phyloP scores from a whole-genome alignment of 106 monocot species.

The Acanthochlamys bracteata region DNA sequence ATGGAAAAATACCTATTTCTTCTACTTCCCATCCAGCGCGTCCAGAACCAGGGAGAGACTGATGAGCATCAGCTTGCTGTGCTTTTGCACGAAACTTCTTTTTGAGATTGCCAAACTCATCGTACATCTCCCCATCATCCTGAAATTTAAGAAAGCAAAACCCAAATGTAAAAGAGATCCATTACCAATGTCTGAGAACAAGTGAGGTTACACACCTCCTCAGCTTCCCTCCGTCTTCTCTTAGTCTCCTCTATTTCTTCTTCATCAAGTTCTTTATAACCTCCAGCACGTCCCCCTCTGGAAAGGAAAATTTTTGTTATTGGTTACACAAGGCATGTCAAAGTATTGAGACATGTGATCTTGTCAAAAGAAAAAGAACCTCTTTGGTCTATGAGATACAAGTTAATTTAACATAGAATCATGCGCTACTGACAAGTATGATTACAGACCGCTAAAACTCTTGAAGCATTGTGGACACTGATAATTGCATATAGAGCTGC shows the following conservation, averaged over 20 bases:
- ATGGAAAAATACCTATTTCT: conserved; percentile 56
- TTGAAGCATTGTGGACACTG: too few relatives aligned
- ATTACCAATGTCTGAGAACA: neutral
- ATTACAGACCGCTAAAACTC: too few relatives aligned
- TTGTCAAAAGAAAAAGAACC: too few relatives aligned
- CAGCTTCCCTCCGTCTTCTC: conserved; percentile 81
- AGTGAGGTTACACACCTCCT: conserved; percentile 37
- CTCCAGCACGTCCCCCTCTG: conserved; percentile 92
- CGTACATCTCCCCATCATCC: conserved; percentile 99
- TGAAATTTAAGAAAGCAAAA: conserved; percentile 9
- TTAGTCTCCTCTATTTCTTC: conserved; percentile 93
- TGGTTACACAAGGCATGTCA: too few relatives aligned
- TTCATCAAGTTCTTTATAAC: conserved; percentile 98
- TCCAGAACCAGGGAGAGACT: conserved; percentile 57
- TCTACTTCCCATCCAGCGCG: conserved; percentile 98
- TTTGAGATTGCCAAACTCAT: conserved; percentile 98
- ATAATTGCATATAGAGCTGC: too few relatives aligned
- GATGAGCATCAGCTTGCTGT: conserved; percentile 51
- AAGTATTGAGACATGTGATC: too few relatives aligned
- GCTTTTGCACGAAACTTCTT: conserved; percentile 97
- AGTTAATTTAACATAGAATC: too few relatives aligned
- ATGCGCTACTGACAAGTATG: too few relatives aligned
- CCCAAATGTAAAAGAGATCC: neutral
- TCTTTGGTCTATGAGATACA: too few relatives aligned
- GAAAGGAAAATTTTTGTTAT: neutral